Evolutionary conservation across 2,329 filamentous ascomycete genomes (phyloP), one percentile per base, ranked within the genome.

Genomic region (Nigrospora osmanthi): DNA sequence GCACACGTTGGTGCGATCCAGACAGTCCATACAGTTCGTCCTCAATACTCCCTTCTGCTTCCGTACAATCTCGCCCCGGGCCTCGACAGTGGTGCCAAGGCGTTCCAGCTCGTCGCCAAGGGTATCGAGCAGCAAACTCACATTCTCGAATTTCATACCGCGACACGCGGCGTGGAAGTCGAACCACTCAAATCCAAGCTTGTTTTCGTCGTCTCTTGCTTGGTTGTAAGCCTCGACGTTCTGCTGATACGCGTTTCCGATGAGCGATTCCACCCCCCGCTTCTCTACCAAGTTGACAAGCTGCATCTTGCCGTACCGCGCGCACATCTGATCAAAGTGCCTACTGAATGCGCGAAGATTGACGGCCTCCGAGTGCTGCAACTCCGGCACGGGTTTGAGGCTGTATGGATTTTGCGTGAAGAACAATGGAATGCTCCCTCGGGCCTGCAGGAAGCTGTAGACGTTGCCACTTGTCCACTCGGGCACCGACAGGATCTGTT

Each of bases 11-110:
- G 93, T 98, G 17, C 93, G 81, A 61, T 98, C 93, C 11, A 98
- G 71, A 55, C 93, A 98, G 59, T 98, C 93, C 93, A 98, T 97
- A 64, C 93, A 98, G 59, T 98, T 98, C 2, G 89, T 96, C 45
- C 93, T 78, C n/a, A 97, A 63, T 7, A 95, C 79, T 1, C 90
- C 90, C 23, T 69, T 73, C 60, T 96, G 90, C 39, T 60, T 68
- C 5, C 59, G 54, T 14, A 65, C 54, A 13, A 76, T 47, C 30
- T 64, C 58, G 2, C 71, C 73, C 15, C 69, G 64, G 12, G 64
- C 55, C 43, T 74, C 68, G 3, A 87, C 76, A 0, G 85, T 89
- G 67, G 87, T 89, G 1, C 87, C 83, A 38, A 85, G 80, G 5
- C 73, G 70, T 37, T 85, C 80, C 11, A 96, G 69, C n/a, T 77